phyloP scores from a whole-genome alignment of 2,329 filamentous ascomycete species.

The Botrytis sinoallii region DNA sequence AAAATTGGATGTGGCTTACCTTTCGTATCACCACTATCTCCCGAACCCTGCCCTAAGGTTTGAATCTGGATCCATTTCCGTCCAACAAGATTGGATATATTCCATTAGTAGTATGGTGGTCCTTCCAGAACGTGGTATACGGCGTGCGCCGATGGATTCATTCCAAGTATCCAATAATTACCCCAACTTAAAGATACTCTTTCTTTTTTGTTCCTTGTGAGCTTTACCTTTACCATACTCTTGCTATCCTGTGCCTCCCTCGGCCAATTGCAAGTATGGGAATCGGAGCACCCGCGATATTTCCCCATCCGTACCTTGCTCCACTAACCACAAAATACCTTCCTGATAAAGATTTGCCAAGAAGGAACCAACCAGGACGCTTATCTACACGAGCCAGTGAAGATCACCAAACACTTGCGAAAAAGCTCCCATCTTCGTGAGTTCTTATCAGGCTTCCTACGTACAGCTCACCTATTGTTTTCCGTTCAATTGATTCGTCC shows the following conservation, averaged over 20 bases:
- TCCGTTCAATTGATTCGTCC: slow-evolving; percentile 6
- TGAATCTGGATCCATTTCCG: background rate
- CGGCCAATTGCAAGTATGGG: slow-evolving; percentile 10
- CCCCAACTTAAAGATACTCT: slow-evolving; percentile 1
- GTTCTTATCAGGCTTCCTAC: slow-evolving; percentile 16
- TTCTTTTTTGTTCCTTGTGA: background rate
- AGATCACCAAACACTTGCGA: background rate
- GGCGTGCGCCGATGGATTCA: slow-evolving; percentile 13
- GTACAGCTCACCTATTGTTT: slow-evolving; percentile 6
- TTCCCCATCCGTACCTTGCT: slow-evolving; percentile 7
- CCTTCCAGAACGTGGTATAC: slow-evolving; percentile 1
- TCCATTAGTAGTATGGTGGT: background rate
- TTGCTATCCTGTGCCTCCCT: background rate
- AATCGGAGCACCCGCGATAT: slow-evolving; percentile 7
- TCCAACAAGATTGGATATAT: background rate
- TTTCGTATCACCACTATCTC: slow-evolving; percentile 6
- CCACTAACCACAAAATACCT: slow-evolving; percentile 13
- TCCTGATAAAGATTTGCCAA: slow-evolving; percentile 18
- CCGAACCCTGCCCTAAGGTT: background rate
- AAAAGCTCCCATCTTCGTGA: background rate
- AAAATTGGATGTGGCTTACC: slow-evolving; percentile 5
- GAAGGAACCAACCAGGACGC: slow-evolving; percentile 10
- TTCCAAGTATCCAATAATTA: background rate
- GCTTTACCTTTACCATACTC: background rate
- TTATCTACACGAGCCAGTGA: slow-evolving; percentile 18